Conservation (phyloP, 1,284 basidiomycete species). For the Irpex sp. region DNA sequence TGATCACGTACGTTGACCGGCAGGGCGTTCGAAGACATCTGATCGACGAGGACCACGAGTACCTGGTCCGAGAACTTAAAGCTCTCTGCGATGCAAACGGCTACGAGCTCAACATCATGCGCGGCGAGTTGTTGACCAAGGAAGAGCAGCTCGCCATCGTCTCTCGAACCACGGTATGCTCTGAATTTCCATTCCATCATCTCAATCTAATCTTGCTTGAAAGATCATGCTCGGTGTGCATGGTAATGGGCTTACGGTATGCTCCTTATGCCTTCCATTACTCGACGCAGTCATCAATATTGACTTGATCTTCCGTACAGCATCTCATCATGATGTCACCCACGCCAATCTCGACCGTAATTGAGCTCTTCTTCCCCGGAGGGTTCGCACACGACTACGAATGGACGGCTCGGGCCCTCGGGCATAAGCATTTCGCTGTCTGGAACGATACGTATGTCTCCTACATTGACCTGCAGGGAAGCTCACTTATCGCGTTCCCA, state of each 20-base stretch:
- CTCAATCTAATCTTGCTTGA: constrained; percentile 3
- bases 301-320: constrained; percentile 7
- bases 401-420: constrained; percentile 67
- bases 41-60: constrained; percentile 54
- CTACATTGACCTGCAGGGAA: background rate
- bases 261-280: background rate
- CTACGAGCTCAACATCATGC: constrained; percentile 63
- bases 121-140: constrained; percentile 64
- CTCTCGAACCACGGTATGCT: constrained; percentile 60
- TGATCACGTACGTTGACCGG: constrained; percentile 75
- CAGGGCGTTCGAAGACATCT: constrained; percentile 58
- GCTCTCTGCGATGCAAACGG: constrained; percentile 49
- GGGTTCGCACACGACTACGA: constrained; percentile 84
- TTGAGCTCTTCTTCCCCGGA: constrained; percentile 77
- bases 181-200: background rate
- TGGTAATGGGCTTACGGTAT: constrained; percentile 70
- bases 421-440: constrained; percentile 72
- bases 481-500: constrained; percentile 10
- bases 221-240: constrained; percentile 78
- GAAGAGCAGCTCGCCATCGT: constrained; percentile 67
- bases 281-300: background rate
- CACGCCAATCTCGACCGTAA: constrained; percentile 61
- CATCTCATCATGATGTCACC: constrained; percentile 77
- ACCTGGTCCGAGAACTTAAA: constrained; percentile 53
- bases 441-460: constrained; percentile 66